Base-by-base conservation (phyloP, 2,329 filamentous ascomycete genomes). In the Zymoseptoria ardabiliae region DNA sequence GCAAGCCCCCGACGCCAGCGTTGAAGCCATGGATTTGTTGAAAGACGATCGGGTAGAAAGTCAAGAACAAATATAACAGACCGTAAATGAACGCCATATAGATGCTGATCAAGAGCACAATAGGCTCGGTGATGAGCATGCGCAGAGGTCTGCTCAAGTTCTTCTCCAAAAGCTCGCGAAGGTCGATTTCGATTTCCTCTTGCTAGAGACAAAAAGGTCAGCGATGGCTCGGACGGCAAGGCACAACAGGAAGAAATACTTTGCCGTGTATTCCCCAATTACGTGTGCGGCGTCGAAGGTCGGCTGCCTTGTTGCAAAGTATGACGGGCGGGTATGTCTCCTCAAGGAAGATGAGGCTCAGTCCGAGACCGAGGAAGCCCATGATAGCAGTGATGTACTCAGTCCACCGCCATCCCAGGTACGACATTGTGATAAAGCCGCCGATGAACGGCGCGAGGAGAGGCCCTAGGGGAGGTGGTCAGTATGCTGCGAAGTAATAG, bases 1-100 rank as follows among this genome's bases (percentile, higher is more conserved):
- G 85, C 4, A 96, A 80, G 1, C 91, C 91, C 3, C 85, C 82
- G 19, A 89, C 74, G 58, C 91, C 91, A 1, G 80, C 69, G 35
- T 76, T 83, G 77, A 93, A 87, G 65, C 82, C 81, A 72, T 96
- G 88, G 4, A 91, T 80, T 1, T 74, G 72, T 62, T 87, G 79
- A 75, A 94, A 96, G 53, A 95, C 88, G 51, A 94, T 82, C 0
- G 89, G 87, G 67, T 95, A 95, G 1, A 90, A 89, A 0, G 90
- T 92, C 56, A 96, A 79, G 77, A 94, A 94, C 23, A 93, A 85
- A 70, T 94, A 96, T 1, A 96, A 82, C 0, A 94, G 79, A 5
- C 71, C 69, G 56, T 72, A 72, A 75, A 72, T 63, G 60, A 71
- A 72, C 2, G 65, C 64, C 63, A 70, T 70, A 66, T 80, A 80